A percentile compares a stretch with the other conserved stretches of the same genome.
phyloP scores from a whole-genome alignment of 345 rosid genomes.

The Brassica cretica region DNA sequence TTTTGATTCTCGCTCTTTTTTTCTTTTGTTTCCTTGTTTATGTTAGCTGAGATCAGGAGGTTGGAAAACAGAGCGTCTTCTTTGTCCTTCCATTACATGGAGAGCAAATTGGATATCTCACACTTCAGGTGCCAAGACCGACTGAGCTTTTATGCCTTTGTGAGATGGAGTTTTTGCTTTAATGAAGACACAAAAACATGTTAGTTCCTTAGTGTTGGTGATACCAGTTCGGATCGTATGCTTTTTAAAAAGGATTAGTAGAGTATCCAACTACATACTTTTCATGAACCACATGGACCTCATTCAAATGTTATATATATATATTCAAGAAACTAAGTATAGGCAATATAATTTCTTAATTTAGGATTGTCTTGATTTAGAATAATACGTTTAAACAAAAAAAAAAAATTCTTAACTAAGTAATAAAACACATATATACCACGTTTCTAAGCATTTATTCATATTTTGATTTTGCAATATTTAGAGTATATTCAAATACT shows the following conservation, averaged over 20 bases:
- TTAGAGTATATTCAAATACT: not conserved
- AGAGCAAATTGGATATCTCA: constrained; percentile 67
- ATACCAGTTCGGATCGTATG: not conserved
- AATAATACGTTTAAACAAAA: too few species aligned
- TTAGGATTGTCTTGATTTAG: too few species aligned
- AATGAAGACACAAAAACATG: not conserved
- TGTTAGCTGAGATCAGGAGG: constrained; percentile 69
- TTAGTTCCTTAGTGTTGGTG: not conserved
- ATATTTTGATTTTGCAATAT: not conserved
- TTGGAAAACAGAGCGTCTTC: constrained; percentile 87
- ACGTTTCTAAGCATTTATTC: not conserved
- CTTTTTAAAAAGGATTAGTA: not conserved
- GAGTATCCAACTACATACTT: not conserved
- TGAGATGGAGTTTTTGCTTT: not conserved
- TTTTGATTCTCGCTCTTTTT: not conserved
- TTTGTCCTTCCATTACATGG: constrained; percentile 72
- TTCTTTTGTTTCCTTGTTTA: not conserved
- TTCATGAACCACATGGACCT: not conserved
- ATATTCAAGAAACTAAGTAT: not conserved
- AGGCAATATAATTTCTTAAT: too few species aligned
- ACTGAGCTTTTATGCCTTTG: constrained; percentile 39
- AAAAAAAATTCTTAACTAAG: too few species aligned
- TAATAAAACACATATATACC: too few species aligned
- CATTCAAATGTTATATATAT: not conserved
- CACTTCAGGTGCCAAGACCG: constrained; percentile 49